Evolutionary conservation across 1,284 basidiomycete genomes (phyloP).

Genomic region (Thelephora terrestris): DNA sequence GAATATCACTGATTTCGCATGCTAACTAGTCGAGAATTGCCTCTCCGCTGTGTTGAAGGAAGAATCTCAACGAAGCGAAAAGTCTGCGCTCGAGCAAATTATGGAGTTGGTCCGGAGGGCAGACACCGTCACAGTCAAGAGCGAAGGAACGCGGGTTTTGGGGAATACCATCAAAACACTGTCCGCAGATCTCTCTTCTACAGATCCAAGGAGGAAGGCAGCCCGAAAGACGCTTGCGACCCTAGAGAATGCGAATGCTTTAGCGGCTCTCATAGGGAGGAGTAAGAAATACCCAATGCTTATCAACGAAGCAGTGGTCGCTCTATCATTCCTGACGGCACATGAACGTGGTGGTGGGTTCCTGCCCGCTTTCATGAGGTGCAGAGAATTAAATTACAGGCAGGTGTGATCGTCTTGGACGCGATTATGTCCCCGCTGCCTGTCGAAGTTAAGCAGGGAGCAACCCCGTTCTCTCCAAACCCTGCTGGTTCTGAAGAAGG

Average conservation of each 20-base stretch:
- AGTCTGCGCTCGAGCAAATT: conserved; percentile 54
- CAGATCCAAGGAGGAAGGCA: conserved; percentile 36
- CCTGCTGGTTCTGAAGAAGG: conserved; percentile 25
- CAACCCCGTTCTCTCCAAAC: conserved; percentile 8
- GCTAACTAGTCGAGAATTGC: conserved; percentile 49
- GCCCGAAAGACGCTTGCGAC: conserved; percentile 48
- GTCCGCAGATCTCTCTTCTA: conserved; percentile 21
- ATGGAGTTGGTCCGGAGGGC: conserved; percentile 70
- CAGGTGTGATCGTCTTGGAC: conserved; percentile 53
- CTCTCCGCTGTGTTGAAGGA: conserved; percentile 45
- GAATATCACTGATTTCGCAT: neutral
- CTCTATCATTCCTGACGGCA: conserved; percentile 67
- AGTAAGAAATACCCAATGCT: conserved; percentile 78
- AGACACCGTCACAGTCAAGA: conserved; percentile 74
- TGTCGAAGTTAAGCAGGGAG: conserved; percentile 25
- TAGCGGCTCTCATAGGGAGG: conserved; percentile 66
- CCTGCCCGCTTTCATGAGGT: conserved; percentile 2
- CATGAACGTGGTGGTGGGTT: conserved; percentile 53
- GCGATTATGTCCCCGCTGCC: conserved; percentile 42
- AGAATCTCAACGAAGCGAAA: conserved; percentile 17
- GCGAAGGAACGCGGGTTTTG: conserved; percentile 83
- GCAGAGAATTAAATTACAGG: conserved; percentile 6
- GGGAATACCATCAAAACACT: conserved; percentile 73
- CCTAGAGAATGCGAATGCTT: conserved; percentile 42
- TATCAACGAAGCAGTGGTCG: conserved; percentile 84